These are phyloP conservation scores for Suhomyces maxii DNA, from an alignment of 1,139 yeast genomes.

Conservation along the genomic window DNA sequence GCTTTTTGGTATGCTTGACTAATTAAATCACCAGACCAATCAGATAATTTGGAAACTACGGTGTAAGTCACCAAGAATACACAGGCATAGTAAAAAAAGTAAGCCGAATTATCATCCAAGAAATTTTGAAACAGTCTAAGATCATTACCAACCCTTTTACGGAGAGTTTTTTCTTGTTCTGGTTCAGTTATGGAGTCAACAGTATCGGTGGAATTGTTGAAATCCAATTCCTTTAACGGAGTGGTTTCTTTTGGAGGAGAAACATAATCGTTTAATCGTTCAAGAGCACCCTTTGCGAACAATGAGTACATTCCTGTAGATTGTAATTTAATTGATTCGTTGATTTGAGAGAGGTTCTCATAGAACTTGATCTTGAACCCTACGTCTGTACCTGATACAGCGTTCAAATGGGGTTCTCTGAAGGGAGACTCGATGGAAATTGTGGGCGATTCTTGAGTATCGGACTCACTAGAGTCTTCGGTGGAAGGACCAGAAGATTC, in stretches of 20 bases:
- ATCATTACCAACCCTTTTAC: neutral
- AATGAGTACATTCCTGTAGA: slow-evolving; percentile 26
- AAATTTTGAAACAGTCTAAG: slow-evolving; percentile 13
- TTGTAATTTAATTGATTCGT: slow-evolving; percentile 27
- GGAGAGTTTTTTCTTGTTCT: neutral
- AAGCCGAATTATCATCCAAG: slow-evolving; percentile 21
- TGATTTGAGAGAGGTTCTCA: slow-evolving; percentile 27
- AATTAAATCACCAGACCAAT: neutral
- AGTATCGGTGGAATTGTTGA: neutral
- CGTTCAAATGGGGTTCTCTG: neutral
- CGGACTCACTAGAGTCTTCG: too few relatives aligned
- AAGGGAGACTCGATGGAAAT: neutral
- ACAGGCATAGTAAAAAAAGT: slow-evolving; percentile 18
- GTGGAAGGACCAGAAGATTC: too few relatives aligned
- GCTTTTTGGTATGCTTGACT: neutral
- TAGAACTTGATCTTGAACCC: slow-evolving; percentile 23
- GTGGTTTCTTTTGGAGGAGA: slow-evolving; percentile 1
- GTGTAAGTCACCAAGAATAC: neutral
- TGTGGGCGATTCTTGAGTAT: neutral
- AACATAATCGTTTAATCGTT: slow-evolving; percentile 20
- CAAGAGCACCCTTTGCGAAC: slow-evolving; percentile 19
- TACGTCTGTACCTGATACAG: neutral
- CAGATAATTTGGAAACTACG: neutral
- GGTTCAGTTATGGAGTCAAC: neutral
- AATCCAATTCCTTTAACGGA: neutral